phyloP scores from a whole-genome alignment of 192 early-diverging fungal species.

The Funneliformis geosporum region DNA sequence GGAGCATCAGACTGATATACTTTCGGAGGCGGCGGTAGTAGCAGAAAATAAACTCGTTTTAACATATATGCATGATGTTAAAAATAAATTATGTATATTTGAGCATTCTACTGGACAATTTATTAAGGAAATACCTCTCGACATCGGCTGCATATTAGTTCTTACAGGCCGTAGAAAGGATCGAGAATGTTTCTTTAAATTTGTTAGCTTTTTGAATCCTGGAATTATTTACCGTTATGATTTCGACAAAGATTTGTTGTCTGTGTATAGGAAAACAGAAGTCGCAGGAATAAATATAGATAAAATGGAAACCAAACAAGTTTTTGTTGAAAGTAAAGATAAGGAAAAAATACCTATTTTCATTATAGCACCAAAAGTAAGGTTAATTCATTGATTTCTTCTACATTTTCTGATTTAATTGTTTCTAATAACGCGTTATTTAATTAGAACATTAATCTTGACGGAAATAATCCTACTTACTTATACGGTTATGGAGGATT shows the following conservation, averaged over 20 bases:
- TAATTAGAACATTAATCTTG: constrained; percentile 41
- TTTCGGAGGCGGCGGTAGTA: constrained; percentile 45
- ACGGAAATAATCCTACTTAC: constrained; percentile 59
- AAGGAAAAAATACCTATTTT: constrained; percentile 71
- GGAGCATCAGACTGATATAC: constrained; percentile 51
- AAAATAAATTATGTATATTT: constrained; percentile 50
- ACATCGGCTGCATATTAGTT: constrained; percentile 52
- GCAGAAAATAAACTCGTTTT: constrained; percentile 60
- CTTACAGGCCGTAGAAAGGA: constrained; percentile 44
- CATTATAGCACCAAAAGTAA: constrained; percentile 57
- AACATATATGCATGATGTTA: constrained; percentile 65
- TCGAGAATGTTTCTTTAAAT: constrained; percentile 57
- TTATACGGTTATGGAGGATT: constrained; percentile 77
- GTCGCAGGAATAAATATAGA: constrained; percentile 54
- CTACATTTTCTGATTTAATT: not conserved
- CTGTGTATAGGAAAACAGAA: constrained; percentile 46
- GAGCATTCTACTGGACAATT: constrained; percentile 46
- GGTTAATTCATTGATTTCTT: not conserved
- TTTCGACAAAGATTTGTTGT: constrained; percentile 42
- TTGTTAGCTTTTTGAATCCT: constrained; percentile 59
- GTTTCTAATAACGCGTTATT: not conserved
- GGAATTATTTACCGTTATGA: constrained; percentile 62
- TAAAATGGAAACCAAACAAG: constrained; percentile 61
- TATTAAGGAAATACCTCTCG: constrained; percentile 45
- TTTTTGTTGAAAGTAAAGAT: constrained; percentile 67